These are phyloP conservation scores for Tuber melanosporum DNA, from an alignment of 495 filamentous ascomycete genomes.

Conservation along the genomic window DNA sequence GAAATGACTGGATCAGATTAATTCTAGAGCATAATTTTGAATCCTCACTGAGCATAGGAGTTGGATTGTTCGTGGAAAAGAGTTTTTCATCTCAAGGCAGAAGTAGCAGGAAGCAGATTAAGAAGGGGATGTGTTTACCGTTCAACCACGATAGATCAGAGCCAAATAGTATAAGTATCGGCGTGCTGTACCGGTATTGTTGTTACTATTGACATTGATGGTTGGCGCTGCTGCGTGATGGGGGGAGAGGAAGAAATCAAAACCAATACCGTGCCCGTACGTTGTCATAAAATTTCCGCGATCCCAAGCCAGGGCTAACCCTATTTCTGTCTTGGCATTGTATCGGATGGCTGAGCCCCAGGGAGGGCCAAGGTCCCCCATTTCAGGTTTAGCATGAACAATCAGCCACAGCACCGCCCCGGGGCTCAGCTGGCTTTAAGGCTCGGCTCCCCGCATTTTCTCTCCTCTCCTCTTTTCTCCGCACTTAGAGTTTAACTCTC, in stretches of 20 bases:
- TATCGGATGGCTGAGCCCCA: neutral
- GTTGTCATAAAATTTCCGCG: neutral
- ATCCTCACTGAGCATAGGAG: constrained; percentile 42
- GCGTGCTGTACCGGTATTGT: neutral
- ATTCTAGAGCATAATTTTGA: constrained; percentile 12
- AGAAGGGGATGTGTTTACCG: neutral
- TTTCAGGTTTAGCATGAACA: neutral
- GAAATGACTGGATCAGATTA: constrained; percentile 27
- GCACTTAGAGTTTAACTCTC: neutral
- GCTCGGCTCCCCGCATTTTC: neutral
- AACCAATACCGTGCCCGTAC: neutral
- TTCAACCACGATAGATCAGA: neutral
- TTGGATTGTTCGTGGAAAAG: constrained; percentile 41
- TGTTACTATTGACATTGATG: constrained; percentile 1
- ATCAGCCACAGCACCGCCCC: neutral
- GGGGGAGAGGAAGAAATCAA: neutral
- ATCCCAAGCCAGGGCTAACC: neutral
- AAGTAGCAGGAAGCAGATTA: neutral
- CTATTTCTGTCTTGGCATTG: neutral
- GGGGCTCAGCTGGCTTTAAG: neutral
- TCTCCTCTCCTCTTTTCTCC: neutral
- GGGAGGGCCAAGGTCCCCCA: no score
- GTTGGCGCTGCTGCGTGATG: neutral
- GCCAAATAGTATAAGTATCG: neutral
- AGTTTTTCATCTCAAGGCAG: constrained; percentile 20